Evolutionary conservation across 257 asterid genomes (phyloP), one percentile per base, ranked within the genome.

Genomic region (Coffea canephora): DNA sequence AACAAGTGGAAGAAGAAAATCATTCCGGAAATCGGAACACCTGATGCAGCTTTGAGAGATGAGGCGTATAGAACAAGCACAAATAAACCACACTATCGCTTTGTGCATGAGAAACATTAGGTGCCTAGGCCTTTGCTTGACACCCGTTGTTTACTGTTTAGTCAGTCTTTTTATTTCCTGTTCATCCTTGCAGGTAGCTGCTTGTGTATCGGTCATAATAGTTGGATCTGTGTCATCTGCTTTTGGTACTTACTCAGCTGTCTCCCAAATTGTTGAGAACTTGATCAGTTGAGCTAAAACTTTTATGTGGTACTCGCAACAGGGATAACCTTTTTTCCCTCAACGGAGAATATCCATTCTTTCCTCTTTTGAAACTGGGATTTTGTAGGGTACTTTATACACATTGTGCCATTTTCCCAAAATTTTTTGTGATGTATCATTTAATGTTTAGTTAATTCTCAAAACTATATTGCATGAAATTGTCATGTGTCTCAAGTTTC

Each of bases 241-340:
- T 16, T 77, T 94, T 65, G 99, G 99, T 36, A 82, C 91, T 6
- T 94, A 89, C 78, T 94, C 99, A 12, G 97, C 99, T 25, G 73
- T 94, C 69, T 84, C 93, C 45, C 81, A 91, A 77, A 96, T 96
- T 50, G 79, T 90, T 68, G 79, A 92, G 76, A 90, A 81, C 59
- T 76, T 95, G 86, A 88, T 43, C 78, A 86, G 84, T 65, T 78
- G 43, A 78, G 50, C 59, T 9, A 65, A 79, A 72, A 52, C 34
- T 54, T 77, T 69, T 52, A 68, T 52, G 39, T 11, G 13, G 31
- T 23, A 2, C 1, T 75, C 31, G n/a, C 48, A 25, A 4, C 54
- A 52, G 52, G 41, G 27, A 50, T 61, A 27, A 48, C 46, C 39
- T 55, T 25, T 9, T 9, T 21, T 67, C 5, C n/a, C 23, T 6